These are phyloP conservation scores for Berberis thunbergii DNA, from an alignment of 164 flowering plant genomes.

Conservation along the genomic window DNA sequence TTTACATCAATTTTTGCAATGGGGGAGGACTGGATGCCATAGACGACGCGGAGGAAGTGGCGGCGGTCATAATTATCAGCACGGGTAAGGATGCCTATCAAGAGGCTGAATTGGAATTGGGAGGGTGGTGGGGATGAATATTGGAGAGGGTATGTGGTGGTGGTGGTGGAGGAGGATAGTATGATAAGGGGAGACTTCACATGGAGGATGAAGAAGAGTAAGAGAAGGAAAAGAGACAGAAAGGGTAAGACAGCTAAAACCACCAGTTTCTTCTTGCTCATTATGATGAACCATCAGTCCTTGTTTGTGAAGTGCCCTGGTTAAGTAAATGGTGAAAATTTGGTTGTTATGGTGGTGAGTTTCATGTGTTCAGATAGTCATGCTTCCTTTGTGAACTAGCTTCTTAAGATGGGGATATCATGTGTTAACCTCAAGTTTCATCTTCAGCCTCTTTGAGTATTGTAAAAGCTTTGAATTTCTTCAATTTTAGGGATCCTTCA, in stretches of 20 bases:
- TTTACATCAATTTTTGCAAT: constrained; percentile 39
- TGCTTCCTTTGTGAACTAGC: not conserved
- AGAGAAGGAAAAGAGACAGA: constrained; percentile 18
- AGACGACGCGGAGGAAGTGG: constrained; percentile 53
- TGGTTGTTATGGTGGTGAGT: not conserved
- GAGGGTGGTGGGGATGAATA: not conserved
- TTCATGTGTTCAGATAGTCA: not conserved
- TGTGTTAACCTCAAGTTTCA: not conserved
- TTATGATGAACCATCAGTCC: not conserved
- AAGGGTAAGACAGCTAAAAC: constrained; percentile 17
- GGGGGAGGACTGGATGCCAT: constrained; percentile 41
- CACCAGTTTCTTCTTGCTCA: constrained; percentile 13
- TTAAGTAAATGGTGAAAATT: not conserved
- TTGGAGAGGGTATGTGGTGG: not conserved
- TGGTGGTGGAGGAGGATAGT: not conserved
- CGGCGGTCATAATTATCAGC: constrained; percentile 45
- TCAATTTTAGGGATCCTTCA: no score
- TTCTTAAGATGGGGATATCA: not conserved
- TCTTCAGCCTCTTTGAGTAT: not conserved
- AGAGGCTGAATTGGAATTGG: constrained; percentile 37
- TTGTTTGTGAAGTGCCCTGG: not conserved
- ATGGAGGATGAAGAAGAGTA: constrained; percentile 17
- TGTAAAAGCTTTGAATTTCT: not conserved
- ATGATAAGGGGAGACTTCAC: constrained; percentile 3
- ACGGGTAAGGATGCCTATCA: constrained; percentile 51